phyloP scores from a whole-genome alignment of 2,329 filamentous ascomycete genomes.

The Delphinella strobiligena region DNA sequence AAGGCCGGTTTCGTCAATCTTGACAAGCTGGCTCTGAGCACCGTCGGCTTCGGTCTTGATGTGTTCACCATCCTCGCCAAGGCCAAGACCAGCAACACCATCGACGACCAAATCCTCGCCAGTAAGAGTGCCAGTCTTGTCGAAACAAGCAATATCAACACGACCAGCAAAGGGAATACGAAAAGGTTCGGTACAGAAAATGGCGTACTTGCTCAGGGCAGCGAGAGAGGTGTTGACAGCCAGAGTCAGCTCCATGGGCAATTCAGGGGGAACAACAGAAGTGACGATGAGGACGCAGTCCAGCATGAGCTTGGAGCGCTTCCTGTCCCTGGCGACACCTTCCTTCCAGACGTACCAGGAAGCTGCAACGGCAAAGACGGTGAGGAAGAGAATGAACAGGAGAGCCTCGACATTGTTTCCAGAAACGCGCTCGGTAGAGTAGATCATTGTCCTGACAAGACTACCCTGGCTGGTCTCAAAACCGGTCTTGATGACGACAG shows the following conservation, averaged over 20 bases:
- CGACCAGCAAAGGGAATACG: constrained; percentile 92
- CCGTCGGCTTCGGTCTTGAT: constrained; percentile 56
- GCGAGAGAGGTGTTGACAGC: constrained; percentile 97
- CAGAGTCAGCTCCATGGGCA: constrained; percentile 95
- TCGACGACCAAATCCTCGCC: constrained; percentile 95
- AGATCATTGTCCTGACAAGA: constrained; percentile 98
- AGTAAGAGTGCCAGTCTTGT: constrained; percentile 95
- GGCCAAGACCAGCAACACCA: constrained; percentile 78
- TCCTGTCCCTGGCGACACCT: constrained; percentile 85
- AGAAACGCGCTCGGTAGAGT: constrained; percentile 96
- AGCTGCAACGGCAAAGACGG: constrained; percentile 90
- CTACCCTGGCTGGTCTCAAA: constrained; percentile 98
- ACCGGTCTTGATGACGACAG: constrained; percentile 89
- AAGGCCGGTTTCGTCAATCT: constrained; percentile 57
- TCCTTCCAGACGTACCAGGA: constrained; percentile 99
- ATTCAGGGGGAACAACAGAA: constrained; percentile 92
- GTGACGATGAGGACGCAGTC: constrained; percentile 97
- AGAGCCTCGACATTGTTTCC: constrained; percentile 93
- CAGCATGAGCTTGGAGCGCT: constrained; percentile 90
- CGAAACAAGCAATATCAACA: constrained; percentile 93
- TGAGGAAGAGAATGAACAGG: constrained; percentile 93
- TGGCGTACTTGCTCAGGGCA: constrained; percentile 85
- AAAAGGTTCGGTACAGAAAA: constrained; percentile 98
- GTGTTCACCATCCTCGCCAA: constrained; percentile 55
- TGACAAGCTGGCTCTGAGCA: constrained; percentile 66